Evolutionary conservation across 176 grass and related monocot species (phyloP), one percentile per base, ranked within the genome.

Genomic region (Ensete glaucum): DNA sequence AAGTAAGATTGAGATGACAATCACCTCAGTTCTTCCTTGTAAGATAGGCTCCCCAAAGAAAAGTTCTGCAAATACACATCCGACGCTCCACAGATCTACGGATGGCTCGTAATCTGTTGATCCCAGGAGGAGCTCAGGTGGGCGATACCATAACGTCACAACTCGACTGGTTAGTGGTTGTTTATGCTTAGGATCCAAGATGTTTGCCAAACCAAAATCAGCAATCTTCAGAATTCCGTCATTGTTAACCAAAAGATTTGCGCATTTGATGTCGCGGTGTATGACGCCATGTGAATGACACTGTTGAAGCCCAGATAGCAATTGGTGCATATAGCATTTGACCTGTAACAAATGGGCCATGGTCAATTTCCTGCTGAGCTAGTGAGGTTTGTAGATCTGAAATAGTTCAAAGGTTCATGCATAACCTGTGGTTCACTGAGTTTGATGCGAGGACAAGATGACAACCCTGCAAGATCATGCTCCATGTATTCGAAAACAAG

Each of bases 191-290:
- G 64, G 0, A 64, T 21, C 34, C 78, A 85, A 89, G 9, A 76
- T 72, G 77, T 89, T 94, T 69, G 91, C 96, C 3, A 99, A 86
- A 23, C 96, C 96, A 71, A 99, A 99, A 80, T 99, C 96, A 4
- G 96, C 96, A 24, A 99, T 87, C 83, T 99, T 99, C 29, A 95
- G 86, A 68, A 83, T 86, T 12, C 96, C 96, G 52, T 71, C 84
- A 79, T 79, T 68, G 71, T 86, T 91, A 26, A 99, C 86, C 55
- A 99, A 84, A 17, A 99, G 83, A 79, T 99, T 99, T 1, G 96
- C 90, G 77, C 96, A 99, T 79, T 99, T 99, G 64, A 99, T 86
- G 73, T 99, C 96, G 9, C 91, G 78, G 84, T 99, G 96, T 87
- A 99, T 99, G 56, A 99, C 81, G 51, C 95, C 85, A 1, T 79